Conservation (phyloP, 495 filamentous ascomycete genomes). For the Penicillium cinerascens region DNA sequence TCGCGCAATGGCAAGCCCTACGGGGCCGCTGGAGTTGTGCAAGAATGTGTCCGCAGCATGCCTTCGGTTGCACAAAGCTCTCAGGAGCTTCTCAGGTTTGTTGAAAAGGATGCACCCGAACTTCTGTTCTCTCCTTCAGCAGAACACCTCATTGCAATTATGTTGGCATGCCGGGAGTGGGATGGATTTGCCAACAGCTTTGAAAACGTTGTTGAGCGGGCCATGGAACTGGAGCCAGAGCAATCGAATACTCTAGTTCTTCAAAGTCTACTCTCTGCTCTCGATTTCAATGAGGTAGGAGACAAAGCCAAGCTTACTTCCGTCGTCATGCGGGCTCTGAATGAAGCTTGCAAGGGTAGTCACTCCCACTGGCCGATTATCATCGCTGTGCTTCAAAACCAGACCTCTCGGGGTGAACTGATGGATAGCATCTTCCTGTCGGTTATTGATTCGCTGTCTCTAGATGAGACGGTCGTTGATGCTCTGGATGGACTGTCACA, state of each 20-base stretch:
- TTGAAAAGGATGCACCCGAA: conserved; percentile 45
- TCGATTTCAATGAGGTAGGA: conserved; percentile 39
- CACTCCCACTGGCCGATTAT: conserved; percentile 42
- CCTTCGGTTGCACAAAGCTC: conserved; percentile 37
- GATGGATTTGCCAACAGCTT: conserved; percentile 40
- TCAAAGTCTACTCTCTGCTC: conserved; percentile 37
- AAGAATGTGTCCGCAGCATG: conserved; percentile 44
- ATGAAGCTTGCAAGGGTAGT: conserved; percentile 38
- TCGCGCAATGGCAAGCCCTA: conserved; percentile 78
- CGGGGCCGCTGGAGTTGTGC: conserved; percentile 65
- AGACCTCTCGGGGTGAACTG: conserved; percentile 38
- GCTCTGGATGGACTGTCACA: conserved; percentile 40
- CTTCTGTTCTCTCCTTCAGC: conserved; percentile 55
- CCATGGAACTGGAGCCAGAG: conserved; percentile 37
- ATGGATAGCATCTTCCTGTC: conserved; percentile 41
- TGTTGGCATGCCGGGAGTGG: conserved; percentile 40
- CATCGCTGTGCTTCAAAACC: conserved; percentile 43
- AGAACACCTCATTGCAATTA: conserved; percentile 40
- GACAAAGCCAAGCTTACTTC: conserved; percentile 31
- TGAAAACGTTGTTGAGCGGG: conserved; percentile 35
- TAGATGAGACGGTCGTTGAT: conserved; percentile 28
- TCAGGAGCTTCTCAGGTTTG: conserved; percentile 36
- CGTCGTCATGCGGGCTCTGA: conserved; percentile 36
- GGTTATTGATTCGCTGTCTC: conserved; percentile 36
- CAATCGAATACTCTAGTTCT: conserved; percentile 38